Evolutionary conservation across 73 alveolate species (phyloP).

Genomic region (Stentor coeruleus): DNA sequence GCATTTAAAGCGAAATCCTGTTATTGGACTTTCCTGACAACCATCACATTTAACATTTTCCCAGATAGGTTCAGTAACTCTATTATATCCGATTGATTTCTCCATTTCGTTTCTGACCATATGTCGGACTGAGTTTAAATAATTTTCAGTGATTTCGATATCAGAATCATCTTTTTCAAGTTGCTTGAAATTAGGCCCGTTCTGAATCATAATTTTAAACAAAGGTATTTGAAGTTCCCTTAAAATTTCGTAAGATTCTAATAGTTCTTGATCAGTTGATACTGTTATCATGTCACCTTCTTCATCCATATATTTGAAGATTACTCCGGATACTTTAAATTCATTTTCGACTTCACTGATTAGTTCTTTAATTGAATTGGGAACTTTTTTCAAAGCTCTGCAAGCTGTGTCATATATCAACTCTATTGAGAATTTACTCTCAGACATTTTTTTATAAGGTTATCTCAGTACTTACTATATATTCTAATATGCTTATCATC

Average conservation of each 20-base stretch:
- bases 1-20: constrained; percentile 84
- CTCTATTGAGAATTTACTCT: too few relatives aligned
- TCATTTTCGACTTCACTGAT: background rate
- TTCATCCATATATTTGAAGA: constrained; percentile 16
- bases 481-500: too few relatives aligned
- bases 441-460: too few relatives aligned
- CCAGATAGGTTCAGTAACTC: background rate
- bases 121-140: background rate
- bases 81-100: constrained; percentile 3
- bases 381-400: too few relatives aligned
- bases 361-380: background rate
- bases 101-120: background rate
- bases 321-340: background rate
- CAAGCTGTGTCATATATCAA: too few relatives aligned
- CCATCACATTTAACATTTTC: constrained; percentile 70
- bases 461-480: too few relatives aligned
- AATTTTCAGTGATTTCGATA: background rate
- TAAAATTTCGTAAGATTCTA: background rate
- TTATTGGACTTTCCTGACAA: constrained; percentile 69
- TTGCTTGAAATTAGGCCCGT: background rate
- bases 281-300: constrained; percentile 27
- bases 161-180: background rate
- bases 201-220: background rate
- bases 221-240: background rate
- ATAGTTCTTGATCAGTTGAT: background rate